A percentile compares a stretch with the other conserved stretches of the same genome.
phyloP scores from a whole-genome alignment of 179 eudicot species.

The Carnegiea gigantea region DNA sequence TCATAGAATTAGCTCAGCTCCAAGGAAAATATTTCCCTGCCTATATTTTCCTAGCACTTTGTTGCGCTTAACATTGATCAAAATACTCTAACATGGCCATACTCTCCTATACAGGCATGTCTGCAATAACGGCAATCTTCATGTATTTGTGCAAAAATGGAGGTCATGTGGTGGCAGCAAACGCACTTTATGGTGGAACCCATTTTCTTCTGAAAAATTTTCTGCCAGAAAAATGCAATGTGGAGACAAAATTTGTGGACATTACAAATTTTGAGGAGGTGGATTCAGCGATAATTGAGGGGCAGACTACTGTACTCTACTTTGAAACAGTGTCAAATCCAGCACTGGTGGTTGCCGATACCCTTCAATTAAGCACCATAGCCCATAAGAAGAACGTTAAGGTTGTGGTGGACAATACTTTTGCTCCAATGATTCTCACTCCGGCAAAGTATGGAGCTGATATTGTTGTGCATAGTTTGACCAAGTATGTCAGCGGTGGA shows the following conservation, averaged over 20 bases:
- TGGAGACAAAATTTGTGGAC: neutral
- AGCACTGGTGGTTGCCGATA: neutral
- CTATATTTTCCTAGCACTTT: too few relatives aligned
- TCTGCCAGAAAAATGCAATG: neutral
- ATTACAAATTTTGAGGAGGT: neutral
- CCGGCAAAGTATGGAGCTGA: conserved; percentile 3
- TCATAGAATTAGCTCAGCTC: too few relatives aligned
- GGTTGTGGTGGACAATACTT: conserved; percentile 9
- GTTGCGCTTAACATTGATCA: too few relatives aligned
- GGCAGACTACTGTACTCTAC: neutral
- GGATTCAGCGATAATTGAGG: neutral
- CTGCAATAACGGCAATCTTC: neutral
- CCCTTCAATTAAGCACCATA: neutral
- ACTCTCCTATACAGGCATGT: neutral
- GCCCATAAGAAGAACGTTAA: neutral
- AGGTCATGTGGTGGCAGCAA: conserved; percentile 9
- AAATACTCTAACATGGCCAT: neutral
- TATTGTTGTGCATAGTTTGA: conserved; percentile 4
- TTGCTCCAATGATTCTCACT: neutral
- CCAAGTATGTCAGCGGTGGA: conserved; percentile 5
- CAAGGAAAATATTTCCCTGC: too few relatives aligned
- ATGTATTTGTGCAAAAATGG: neutral
- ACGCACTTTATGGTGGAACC: neutral
- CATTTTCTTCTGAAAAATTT: neutral
- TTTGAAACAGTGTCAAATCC: conserved; percentile 6